phyloP scores from a whole-genome alignment of 345 rosid genomes.

The Hirschfeldia incana region DNA sequence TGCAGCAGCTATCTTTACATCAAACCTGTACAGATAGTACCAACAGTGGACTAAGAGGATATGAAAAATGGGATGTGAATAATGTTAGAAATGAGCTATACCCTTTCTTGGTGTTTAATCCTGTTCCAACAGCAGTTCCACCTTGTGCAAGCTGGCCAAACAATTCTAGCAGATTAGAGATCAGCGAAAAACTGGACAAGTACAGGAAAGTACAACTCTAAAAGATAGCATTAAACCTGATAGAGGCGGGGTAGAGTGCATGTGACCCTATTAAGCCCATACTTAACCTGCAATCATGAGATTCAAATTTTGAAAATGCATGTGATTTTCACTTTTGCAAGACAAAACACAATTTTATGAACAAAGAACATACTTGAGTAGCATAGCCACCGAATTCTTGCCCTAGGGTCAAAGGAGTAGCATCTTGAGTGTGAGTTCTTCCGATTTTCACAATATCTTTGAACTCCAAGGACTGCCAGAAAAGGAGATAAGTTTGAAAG shows the following conservation, averaged over 20 bases:
- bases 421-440: slow-evolving; percentile 97
- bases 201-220: slow-evolving; percentile 6
- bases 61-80: background rate
- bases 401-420: slow-evolving; percentile 96
- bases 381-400: slow-evolving; percentile 98
- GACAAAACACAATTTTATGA: background rate
- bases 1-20: slow-evolving; percentile 85
- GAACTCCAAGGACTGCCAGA: slow-evolving; percentile 70
- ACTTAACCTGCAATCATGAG: slow-evolving; percentile 62
- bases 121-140: slow-evolving; percentile 99
- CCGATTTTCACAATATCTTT: slow-evolving; percentile 92
- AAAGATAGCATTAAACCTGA: slow-evolving; percentile 59
- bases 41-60: slow-evolving; percentile 2
- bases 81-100: slow-evolving; percentile 37
- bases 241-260: slow-evolving; percentile 82
- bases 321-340: slow-evolving; percentile 1
- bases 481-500: background rate
- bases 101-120: slow-evolving; percentile 97
- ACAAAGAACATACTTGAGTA: slow-evolving; percentile 64
- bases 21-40: slow-evolving; percentile 60
- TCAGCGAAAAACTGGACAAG: background rate
- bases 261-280: slow-evolving; percentile 72
- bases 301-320: background rate
- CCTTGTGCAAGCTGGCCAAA: slow-evolving; percentile 96
- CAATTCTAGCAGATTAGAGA: slow-evolving; percentile 43